These are phyloP conservation scores for Wickerhamomyces bisporus DNA, from an alignment of 805 yeast species.

Conservation along the genomic window DNA sequence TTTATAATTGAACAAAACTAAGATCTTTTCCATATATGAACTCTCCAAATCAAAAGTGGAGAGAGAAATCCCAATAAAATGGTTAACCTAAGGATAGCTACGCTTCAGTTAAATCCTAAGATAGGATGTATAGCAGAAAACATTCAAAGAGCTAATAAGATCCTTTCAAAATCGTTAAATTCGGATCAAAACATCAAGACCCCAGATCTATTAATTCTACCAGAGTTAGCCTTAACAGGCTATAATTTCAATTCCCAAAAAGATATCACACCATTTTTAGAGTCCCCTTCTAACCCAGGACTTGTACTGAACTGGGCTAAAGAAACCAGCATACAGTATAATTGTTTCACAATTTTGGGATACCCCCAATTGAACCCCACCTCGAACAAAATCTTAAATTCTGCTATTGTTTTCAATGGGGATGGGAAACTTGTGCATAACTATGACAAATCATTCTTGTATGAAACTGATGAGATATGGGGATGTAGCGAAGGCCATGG, in stretches of 20 bases:
- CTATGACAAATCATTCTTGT: constrained; percentile 73
- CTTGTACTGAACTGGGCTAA: constrained; percentile 53
- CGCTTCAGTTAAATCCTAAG: constrained; percentile 62
- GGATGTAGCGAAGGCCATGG: constrained; percentile 65
- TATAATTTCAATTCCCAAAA: constrained; percentile 54
- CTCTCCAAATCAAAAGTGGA: too few species aligned
- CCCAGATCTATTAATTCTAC: constrained; percentile 70
- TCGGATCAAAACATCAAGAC: constrained; percentile 16
- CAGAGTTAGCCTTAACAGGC: constrained; percentile 84
- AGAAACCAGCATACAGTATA: constrained; percentile 40
- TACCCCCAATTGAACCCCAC: constrained; percentile 56
- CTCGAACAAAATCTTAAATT: constrained; percentile 47
- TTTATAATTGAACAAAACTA: too few species aligned
- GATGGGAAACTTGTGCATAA: constrained; percentile 54
- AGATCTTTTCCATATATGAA: too few species aligned
- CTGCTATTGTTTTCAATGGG: constrained; percentile 61
- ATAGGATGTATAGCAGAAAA: constrained; percentile 57
- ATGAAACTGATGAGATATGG: constrained; percentile 76
- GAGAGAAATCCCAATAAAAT: too few species aligned
- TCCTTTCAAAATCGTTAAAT: constrained; percentile 19
- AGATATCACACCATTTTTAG: constrained; percentile 54
- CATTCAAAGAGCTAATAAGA: constrained; percentile 37
- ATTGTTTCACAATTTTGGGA: constrained; percentile 72
- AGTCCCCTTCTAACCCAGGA: constrained; percentile 36
- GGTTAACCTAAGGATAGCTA: constrained; percentile 47